phyloP scores from a whole-genome alignment of 202 grass and related monocot genomes.

The Eragrostis tef region DNA sequence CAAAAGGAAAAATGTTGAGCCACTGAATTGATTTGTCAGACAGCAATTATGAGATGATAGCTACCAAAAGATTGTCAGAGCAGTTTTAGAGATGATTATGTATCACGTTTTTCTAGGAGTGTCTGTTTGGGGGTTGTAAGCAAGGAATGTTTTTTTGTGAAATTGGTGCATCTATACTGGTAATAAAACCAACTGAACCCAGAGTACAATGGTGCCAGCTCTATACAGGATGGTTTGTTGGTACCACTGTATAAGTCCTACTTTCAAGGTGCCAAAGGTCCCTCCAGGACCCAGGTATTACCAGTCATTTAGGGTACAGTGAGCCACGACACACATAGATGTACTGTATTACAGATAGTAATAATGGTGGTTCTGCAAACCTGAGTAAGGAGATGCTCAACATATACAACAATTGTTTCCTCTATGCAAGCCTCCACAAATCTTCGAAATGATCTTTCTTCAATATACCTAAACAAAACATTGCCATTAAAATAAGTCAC shows the following conservation, averaged over 20 bases:
- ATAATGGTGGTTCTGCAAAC: conserved; percentile 54
- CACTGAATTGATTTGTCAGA: not conserved
- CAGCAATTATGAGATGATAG: conserved; percentile 22
- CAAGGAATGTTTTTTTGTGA: not conserved
- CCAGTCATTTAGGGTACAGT: conserved; percentile 6
- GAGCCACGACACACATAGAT: not conserved
- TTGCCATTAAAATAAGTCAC: conserved; percentile 21
- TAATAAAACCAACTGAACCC: conserved; percentile 32
- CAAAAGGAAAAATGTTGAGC: conserved; percentile 36
- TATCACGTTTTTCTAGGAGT: not conserved
- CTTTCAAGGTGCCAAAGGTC: conserved; percentile 4
- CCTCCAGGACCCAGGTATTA: conserved; percentile 16
- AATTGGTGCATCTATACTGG: not conserved
- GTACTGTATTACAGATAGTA: conserved; percentile 19
- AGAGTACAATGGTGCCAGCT: conserved; percentile 19
- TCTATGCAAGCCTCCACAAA: conserved; percentile 97
- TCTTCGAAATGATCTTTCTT: conserved; percentile 96
- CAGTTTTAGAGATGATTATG: not conserved
- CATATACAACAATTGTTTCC: conserved; percentile 90
- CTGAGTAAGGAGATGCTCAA: conserved; percentile 94
- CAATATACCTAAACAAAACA: conserved; percentile 75
- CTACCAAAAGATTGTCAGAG: not conserved
- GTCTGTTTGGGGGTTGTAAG: not conserved
- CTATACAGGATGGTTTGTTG: conserved; percentile 24
- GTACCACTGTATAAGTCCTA: conserved; percentile 25